Conservation (phyloP, 129 eudicot genomes). For the Heracleum sosnowskyi region DNA sequence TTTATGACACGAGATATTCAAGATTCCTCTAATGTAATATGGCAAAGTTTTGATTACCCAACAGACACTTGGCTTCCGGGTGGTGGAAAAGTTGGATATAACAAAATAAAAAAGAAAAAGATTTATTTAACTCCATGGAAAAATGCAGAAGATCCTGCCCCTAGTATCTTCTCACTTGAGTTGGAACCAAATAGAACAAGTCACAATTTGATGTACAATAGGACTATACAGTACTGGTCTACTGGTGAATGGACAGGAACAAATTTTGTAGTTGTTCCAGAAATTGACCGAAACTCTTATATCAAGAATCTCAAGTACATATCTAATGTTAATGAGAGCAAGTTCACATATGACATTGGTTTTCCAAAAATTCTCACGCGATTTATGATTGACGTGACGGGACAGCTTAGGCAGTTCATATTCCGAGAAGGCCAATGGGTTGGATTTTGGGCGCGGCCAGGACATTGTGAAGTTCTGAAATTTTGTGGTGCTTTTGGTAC, state of each 20-base stretch:
- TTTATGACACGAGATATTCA: conserved; percentile 13
- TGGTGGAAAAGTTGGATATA: conserved; percentile 24
- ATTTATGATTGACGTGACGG: conserved; percentile 14
- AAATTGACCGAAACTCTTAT: conserved; percentile 5
- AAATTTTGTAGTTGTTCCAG: conserved; percentile 11
- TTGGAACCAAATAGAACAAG: conserved; percentile 14
- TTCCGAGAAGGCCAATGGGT: neutral
- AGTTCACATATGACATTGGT: conserved; percentile 18
- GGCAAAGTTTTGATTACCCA: conserved; percentile 38
- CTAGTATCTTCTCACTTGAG: conserved; percentile 12
- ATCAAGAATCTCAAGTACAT: conserved; percentile 1
- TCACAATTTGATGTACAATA: conserved; percentile 12
- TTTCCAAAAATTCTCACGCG: conserved; percentile 14
- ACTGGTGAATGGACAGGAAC: conserved; percentile 16
- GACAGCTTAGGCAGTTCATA: conserved; percentile 13
- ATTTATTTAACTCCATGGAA: conserved; percentile 27
- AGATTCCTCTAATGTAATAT: conserved; percentile 3
- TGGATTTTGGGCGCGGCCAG: conserved; percentile 11
- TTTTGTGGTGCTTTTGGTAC: conserved; percentile 18
- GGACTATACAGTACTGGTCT: conserved; percentile 12
- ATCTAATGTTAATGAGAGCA: conserved; percentile 14
- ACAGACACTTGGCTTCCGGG: conserved; percentile 28
- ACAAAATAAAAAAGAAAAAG: conserved; percentile 1
- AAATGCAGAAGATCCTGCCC: conserved; percentile 25
- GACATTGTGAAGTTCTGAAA: conserved; percentile 10